phyloP scores from a whole-genome alignment of 169 alveolate genomes.

The Plasmodium malariae region DNA sequence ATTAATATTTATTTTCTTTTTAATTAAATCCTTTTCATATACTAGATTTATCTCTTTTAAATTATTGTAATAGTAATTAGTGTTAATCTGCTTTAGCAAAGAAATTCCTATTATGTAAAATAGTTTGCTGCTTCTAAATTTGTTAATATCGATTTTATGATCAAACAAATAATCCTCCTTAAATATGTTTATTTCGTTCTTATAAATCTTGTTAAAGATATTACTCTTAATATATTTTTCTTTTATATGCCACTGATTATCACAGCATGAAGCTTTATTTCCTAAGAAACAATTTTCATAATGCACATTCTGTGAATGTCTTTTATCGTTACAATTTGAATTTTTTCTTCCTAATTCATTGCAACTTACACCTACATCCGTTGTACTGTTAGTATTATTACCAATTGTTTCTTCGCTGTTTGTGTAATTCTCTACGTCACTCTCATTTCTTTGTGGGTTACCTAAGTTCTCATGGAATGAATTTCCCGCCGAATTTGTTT shows the following conservation, averaged over 20 bases:
- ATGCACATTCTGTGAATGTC: background rate
- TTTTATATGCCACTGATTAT: background rate
- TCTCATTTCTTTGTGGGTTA: background rate
- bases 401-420: background rate
- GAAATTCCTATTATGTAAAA: constrained; percentile 61
- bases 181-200: background rate
- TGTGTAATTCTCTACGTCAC: background rate
- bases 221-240: background rate
- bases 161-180: background rate
- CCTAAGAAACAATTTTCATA: background rate
- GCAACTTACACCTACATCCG: background rate
- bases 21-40: constrained; percentile 54
- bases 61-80: constrained; percentile 48
- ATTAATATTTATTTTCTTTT: constrained; percentile 50
- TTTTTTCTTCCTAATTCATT: too few species aligned
- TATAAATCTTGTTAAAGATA: background rate
- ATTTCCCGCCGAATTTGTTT: background rate
- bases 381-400: background rate
- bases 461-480: background rate
- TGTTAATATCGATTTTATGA: constrained; percentile 34
- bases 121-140: constrained; percentile 56
- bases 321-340: background rate
- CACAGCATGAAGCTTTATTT: background rate
- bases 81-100: constrained; percentile 58
- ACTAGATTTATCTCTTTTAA: constrained; percentile 46